Conservation (phyloP, 257 asterid genomes). For the Fraxinus anomala region DNA sequence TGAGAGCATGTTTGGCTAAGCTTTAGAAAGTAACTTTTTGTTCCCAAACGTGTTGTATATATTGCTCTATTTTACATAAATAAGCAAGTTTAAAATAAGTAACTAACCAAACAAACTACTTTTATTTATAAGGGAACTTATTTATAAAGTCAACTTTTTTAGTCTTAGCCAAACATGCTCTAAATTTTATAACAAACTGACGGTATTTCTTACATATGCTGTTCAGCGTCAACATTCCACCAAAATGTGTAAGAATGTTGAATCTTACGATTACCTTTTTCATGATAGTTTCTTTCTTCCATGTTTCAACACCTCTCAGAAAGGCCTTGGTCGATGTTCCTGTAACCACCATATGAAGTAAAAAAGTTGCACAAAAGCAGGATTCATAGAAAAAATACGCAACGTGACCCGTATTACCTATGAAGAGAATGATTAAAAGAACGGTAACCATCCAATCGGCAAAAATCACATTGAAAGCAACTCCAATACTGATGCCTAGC, state of each 20-base stretch:
- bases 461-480: conserved; percentile 83
- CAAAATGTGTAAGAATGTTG: conserved; percentile 3
- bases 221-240: neutral
- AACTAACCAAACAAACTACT: neutral
- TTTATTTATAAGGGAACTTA: neutral
- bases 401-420: conserved; percentile 48
- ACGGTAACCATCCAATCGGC: conserved; percentile 99
- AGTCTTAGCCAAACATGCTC: neutral
- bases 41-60: neutral
- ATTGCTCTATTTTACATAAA: neutral
- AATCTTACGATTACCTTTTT: conserved; percentile 53
- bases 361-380: conserved; percentile 15
- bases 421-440: conserved; percentile 81
- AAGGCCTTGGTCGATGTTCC: conserved; percentile 90
- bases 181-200: neutral
- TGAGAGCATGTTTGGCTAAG: neutral
- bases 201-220: neutral
- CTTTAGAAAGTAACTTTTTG: neutral
- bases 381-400: conserved; percentile 2
- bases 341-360: conserved; percentile 38
- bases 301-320: conserved; percentile 83
- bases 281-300: conserved; percentile 86
- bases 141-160: neutral
- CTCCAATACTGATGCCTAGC: conserved; percentile 96
- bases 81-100: neutral